These are phyloP conservation scores for Lasiodiplodia theobromae DNA, from an alignment of 2,329 filamentous ascomycete species.

Conservation along the genomic window DNA sequence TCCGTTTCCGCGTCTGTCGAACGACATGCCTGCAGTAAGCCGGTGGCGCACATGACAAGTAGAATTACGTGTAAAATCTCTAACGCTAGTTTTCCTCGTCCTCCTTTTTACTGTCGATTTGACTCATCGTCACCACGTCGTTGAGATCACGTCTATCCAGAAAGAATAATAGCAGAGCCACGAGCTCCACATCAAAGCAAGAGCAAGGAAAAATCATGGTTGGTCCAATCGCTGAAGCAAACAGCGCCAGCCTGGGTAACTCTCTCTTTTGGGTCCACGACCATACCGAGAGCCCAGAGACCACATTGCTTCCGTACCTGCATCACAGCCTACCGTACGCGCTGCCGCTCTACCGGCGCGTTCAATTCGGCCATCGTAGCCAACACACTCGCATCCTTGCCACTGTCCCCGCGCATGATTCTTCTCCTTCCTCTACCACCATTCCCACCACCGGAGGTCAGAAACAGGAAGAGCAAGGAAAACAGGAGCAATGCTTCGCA, in stretches of 20 bases:
- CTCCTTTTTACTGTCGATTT: neutral
- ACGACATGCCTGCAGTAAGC: slow-evolving; percentile 7
- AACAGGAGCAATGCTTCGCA: slow-evolving; percentile 53
- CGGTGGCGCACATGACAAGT: slow-evolving; percentile 13
- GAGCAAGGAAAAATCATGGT: neutral
- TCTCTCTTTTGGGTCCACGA: slow-evolving; percentile 1
- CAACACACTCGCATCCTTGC: slow-evolving; percentile 43
- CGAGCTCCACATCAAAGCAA: neutral
- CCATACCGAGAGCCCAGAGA: slow-evolving; percentile 47
- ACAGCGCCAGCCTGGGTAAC: neutral
- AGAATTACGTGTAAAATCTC: slow-evolving; percentile 5
- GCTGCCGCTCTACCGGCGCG: slow-evolving; percentile 67
- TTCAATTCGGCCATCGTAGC: slow-evolving; percentile 63
- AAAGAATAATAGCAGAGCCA: neutral
- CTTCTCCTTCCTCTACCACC: slow-evolving; percentile 37
- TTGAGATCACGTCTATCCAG: neutral
- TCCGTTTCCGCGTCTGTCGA: neutral
- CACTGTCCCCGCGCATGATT: slow-evolving; percentile 38
- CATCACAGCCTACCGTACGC: slow-evolving; percentile 62
- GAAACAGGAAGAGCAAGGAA: neutral
- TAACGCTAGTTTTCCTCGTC: neutral
- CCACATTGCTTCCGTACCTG: slow-evolving; percentile 59
- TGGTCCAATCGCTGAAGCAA: neutral
- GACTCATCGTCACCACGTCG: neutral
- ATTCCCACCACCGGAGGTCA: slow-evolving; percentile 11